phyloP scores from a whole-genome alignment of 305 asterid genomes.

The Lippia alba region DNA sequence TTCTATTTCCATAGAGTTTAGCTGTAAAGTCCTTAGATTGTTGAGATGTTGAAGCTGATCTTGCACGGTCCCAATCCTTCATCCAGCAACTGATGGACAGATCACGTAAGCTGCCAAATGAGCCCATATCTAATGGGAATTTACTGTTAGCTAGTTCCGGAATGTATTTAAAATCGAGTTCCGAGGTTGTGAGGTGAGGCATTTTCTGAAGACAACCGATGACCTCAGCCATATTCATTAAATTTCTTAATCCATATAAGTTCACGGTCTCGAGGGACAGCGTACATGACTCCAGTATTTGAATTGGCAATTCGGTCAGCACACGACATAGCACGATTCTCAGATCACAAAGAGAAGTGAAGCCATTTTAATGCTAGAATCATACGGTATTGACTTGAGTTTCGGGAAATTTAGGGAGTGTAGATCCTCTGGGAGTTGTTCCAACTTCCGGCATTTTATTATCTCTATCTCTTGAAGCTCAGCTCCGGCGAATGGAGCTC shows the following conservation, averaged over 20 bases:
- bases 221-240: background rate
- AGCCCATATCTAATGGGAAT: background rate
- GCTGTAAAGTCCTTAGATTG: background rate
- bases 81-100: background rate
- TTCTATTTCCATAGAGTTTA: slow-evolving; percentile 26
- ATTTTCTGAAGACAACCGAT: background rate
- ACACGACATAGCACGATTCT: slow-evolving; percentile 7
- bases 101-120: background rate
- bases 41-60: slow-evolving; percentile 28
- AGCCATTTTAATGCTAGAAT: too few relatives aligned
- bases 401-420: too few relatives aligned
- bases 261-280: too few relatives aligned
- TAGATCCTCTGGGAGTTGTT: too few relatives aligned
- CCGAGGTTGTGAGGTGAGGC: background rate
- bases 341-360: too few relatives aligned
- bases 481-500: too few relatives aligned
- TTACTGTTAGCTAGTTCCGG: background rate
- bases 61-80: slow-evolving; percentile 23
- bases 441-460: too few relatives aligned
- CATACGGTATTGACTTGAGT: too few relatives aligned
- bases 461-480: too few relatives aligned
- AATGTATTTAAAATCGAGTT: background rate
- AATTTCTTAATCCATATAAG: background rate
- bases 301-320: background rate
- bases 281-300: too few relatives aligned